Conservation (phyloP, 192 early-diverging fungal species). For the Mortierella antarctica region DNA sequence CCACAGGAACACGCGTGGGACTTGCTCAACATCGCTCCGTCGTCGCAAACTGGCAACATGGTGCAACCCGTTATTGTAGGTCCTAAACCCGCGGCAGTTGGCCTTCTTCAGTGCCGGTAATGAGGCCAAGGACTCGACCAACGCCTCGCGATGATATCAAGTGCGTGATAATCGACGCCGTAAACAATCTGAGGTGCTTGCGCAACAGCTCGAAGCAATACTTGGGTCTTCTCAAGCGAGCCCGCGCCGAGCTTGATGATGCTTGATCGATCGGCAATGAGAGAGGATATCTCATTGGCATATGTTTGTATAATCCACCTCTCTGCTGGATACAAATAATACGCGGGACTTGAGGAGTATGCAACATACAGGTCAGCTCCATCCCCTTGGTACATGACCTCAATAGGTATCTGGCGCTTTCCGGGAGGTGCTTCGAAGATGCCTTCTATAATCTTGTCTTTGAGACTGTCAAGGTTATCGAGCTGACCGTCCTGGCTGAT, state of each 20-base stretch:
- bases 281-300: conserved; percentile 7
- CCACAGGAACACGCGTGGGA: conserved; percentile 13
- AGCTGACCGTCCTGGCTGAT: conserved; percentile 9
- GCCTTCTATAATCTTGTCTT: conserved; percentile 2
- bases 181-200: conserved; percentile 10
- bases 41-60: background rate
- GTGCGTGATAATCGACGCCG: conserved; percentile 10
- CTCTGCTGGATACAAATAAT: conserved; percentile 14
- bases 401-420: conserved; percentile 11
- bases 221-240: conserved; percentile 17
- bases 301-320: conserved; percentile 4
- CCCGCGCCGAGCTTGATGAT: conserved; percentile 14
- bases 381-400: conserved; percentile 17
- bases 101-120: conserved; percentile 1
- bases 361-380: conserved; percentile 2
- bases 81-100: conserved; percentile 9
- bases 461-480: conserved; percentile 1
- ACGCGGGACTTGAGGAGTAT: conserved; percentile 5
- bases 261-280: conserved; percentile 12
- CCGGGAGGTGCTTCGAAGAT: conserved; percentile 3
- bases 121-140: conserved; percentile 13
- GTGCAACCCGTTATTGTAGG: conserved; percentile 8
- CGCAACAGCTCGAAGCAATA: conserved; percentile 9
- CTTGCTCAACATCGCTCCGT: conserved; percentile 4
- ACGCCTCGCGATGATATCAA: conserved; percentile 11